These are phyloP conservation scores for Allium cepa DNA, from an alignment of 106 monocot species.

Conservation along the genomic window DNA sequence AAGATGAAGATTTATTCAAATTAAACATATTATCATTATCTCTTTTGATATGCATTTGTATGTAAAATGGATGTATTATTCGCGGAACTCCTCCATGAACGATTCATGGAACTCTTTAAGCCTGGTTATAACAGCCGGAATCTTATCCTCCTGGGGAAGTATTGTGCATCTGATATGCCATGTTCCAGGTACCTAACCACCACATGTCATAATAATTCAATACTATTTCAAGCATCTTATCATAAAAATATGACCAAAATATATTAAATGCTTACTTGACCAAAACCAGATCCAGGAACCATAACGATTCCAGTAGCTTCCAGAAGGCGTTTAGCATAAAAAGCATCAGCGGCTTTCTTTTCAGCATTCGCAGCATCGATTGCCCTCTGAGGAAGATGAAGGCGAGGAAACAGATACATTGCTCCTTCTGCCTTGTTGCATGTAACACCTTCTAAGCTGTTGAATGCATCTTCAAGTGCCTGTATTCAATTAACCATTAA, in stretches of 20 bases:
- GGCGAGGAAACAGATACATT: constrained; percentile 93
- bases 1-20: too few relatives aligned
- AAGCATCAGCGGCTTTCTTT: constrained; percentile 59
- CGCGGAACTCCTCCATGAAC: constrained; percentile 66
- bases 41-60: too few relatives aligned
- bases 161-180: constrained; percentile 98
- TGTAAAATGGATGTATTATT: constrained; percentile 16
- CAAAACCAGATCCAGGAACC: constrained; percentile 90
- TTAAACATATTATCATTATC: too few relatives aligned
- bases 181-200: constrained; percentile 77
- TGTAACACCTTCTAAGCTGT: constrained; percentile 74
- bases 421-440: constrained; percentile 97
- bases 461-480: constrained; percentile 88
- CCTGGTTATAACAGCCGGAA: constrained; percentile 74
- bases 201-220: neutral
- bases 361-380: constrained; percentile 68
- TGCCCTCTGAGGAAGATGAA: constrained; percentile 65
- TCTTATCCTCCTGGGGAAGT: constrained; percentile 95
- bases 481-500: constrained; percentile 3
- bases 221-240: too few relatives aligned
- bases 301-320: constrained; percentile 83
- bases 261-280: constrained; percentile 46
- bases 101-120: constrained; percentile 78
- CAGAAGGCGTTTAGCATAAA: constrained; percentile 73
- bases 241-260: neutral